phyloP scores from a whole-genome alignment of 768 basidiomycete species.

The Xerocomellus amylosporus region DNA sequence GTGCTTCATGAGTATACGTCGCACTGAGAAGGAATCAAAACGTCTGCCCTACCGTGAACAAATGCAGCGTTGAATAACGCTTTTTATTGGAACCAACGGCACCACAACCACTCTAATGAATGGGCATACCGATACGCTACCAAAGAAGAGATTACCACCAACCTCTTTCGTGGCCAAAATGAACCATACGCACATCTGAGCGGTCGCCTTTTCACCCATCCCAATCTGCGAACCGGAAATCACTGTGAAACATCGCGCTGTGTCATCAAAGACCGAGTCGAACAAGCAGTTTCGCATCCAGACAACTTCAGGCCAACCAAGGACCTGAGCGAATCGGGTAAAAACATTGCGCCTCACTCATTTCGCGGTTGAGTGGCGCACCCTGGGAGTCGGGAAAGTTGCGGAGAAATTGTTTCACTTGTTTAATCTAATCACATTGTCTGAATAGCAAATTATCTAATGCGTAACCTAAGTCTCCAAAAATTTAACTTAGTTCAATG shows the following conservation, averaged over 20 bases:
- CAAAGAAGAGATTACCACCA: slow-evolving; percentile 28
- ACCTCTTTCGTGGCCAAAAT: slow-evolving; percentile 22
- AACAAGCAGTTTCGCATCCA: slow-evolving; percentile 1
- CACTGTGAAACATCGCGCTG: slow-evolving; percentile 3
- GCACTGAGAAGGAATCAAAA: slow-evolving; percentile 3
- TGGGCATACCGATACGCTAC: slow-evolving; percentile 35
- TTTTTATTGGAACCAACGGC: slow-evolving; percentile 16
- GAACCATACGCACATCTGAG: slow-evolving; percentile 6
- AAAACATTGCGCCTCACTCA: background rate
- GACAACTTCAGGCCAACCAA: background rate
- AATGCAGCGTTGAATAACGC: slow-evolving; percentile 18
- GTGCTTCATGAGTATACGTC: background rate
- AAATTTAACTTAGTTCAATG: slow-evolving; percentile 15
- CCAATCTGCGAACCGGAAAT: background rate
- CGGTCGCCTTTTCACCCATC: background rate
- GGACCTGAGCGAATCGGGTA: background rate
- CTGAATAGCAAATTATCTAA: slow-evolving; percentile 26
- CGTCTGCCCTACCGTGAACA: background rate
- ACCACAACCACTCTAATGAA: background rate
- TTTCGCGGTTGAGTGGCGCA: background rate
- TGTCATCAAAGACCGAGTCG: slow-evolving; percentile 8
- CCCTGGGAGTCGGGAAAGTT: background rate
- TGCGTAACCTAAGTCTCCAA: slow-evolving; percentile 10
- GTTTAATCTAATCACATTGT: slow-evolving; percentile 12
- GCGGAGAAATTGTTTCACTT: slow-evolving; percentile 11